Percentiles rank a stretch among this genome's conserved stretches.
phyloP scores from a whole-genome alignment of 2,329 filamentous ascomycete species.

The Fusarium zealandicum region DNA sequence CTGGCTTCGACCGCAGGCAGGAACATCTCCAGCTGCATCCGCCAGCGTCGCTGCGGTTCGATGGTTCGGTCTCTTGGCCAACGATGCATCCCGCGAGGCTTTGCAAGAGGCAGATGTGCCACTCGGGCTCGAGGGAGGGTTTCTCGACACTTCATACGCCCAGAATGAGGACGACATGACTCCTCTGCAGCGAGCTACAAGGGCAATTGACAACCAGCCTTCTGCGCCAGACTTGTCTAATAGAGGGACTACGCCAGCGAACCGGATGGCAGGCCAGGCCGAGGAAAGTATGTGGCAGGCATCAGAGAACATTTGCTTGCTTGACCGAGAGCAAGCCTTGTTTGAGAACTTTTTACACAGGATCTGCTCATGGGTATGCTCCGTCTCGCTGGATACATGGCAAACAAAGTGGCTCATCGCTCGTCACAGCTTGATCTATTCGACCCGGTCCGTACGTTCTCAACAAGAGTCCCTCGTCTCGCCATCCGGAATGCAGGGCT shows the following conservation, averaged over 20 bases:
- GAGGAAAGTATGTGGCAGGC: constrained; percentile 38
- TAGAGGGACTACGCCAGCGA: neutral
- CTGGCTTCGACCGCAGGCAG: constrained; percentile 16
- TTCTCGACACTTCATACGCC: constrained; percentile 12
- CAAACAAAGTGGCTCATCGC: neutral
- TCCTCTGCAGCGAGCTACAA: constrained; percentile 26
- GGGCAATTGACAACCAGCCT: constrained; percentile 31
- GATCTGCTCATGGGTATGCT: constrained; percentile 38
- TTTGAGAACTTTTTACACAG: constrained; percentile 38
- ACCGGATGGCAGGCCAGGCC: neutral
- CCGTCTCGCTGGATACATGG: too few species aligned
- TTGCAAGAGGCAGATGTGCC: neutral
- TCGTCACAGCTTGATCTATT: constrained; percentile 34
- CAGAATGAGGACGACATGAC: constrained; percentile 16
- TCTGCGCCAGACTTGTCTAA: neutral
- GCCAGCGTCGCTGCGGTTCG: constrained; percentile 36
- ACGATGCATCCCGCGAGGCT: constrained; percentile 19
- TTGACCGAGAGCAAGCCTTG: constrained; percentile 32
- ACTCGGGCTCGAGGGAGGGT: neutral
- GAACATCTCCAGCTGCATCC: constrained; percentile 34
- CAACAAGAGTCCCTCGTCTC: constrained; percentile 31
- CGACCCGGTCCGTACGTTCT: constrained; percentile 33
- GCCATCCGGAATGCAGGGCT: constrained; percentile 56
- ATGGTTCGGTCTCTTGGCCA: constrained; percentile 39
- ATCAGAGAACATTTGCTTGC: constrained; percentile 27